Percentiles rank a stretch among this genome's conserved stretches.
phyloP scores from a whole-genome alignment of 257 asterid genomes.

The Solanum pimpinellifolium region DNA sequence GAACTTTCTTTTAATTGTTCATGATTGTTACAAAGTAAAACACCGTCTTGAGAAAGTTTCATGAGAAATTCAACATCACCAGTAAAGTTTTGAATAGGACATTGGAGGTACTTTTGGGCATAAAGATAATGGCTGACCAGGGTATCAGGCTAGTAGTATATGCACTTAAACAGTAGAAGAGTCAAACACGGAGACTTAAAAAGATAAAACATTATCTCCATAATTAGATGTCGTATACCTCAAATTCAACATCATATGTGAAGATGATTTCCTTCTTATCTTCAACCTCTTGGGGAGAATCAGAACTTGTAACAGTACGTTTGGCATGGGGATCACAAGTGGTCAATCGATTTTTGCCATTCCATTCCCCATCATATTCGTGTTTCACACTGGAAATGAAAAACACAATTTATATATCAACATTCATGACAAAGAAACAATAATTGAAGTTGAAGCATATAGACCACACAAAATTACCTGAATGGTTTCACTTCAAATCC shows the following conservation, averaged over 20 bases:
- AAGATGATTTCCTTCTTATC: constrained; percentile 69
- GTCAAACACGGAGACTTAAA: background rate
- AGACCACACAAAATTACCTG: constrained; percentile 34
- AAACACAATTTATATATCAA: constrained; percentile 1
- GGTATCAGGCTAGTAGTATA: background rate
- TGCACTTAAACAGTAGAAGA: background rate
- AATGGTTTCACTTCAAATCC: constrained; percentile 81
- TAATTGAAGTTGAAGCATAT: background rate
- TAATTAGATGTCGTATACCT: constrained; percentile 27
- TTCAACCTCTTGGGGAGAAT: constrained; percentile 78
- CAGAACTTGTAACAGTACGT: constrained; percentile 47
- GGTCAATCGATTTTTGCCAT: constrained; percentile 36
- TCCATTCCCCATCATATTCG: constrained; percentile 69
- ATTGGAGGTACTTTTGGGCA: background rate
- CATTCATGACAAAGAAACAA: background rate
- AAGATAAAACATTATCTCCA: background rate
- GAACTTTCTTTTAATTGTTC: background rate
- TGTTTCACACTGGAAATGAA: constrained; percentile 58
- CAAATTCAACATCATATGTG: constrained; percentile 81
- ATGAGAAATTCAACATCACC: background rate
- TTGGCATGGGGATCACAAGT: constrained; percentile 87
- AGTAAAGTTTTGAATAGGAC: background rate
- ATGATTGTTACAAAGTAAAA: background rate
- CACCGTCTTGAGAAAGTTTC: background rate
- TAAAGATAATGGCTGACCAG: background rate